Evolutionary conservation across 192 early-diverging fungal genomes (phyloP), one percentile per base, ranked within the genome.

Genomic region (Gonapodya prolifera): DNA sequence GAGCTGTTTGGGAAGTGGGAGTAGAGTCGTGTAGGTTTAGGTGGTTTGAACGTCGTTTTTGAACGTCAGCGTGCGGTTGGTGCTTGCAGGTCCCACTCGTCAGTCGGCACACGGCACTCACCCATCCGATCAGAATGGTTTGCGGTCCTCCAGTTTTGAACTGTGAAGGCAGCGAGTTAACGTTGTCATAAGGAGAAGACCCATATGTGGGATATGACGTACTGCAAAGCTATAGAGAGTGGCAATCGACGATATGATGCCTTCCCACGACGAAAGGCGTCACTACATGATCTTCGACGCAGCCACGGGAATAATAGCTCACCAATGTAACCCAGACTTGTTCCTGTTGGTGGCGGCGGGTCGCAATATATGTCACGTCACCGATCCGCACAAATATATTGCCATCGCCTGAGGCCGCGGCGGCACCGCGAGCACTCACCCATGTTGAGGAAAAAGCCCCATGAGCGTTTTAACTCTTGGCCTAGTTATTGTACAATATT

Each of bases 1-100:
- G 69, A 87, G 34, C 87, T 61, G 45, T 61, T n/a, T n/a, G n/a
- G n/a, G n/a, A 61, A 23, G 45, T 61, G 8, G 8, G 8, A 8
- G 23, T 61, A 16, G 45, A 16, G 8, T 61, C 45, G 45, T 8
- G 23, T 23, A 23, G 45, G 45, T 61, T 8, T 16, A 23, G 45
- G 45, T 61, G 8, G 45, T 61, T 8, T 61, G 45, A 61, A 23
- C 45, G 23, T 16, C 45, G 45, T 16, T n/a, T n/a, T n/a, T 16
- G 45, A 61, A 61, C 45, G 23, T 16, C 45, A 61, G 23, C 45
- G 45, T 16, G 45, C n/a, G n/a, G n/a, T n/a, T n/a, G n/a, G n/a
- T n/a, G n/a, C n/a, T n/a, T n/a, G n/a, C n/a, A n/a, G n/a, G n/a
- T n/a, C n/a, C n/a, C n/a, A n/a, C n/a, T n/a, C n/a, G n/a, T n/a